Base-by-base conservation (phyloP, 2,329 filamentous ascomycete genomes). In the Aspergillus arachidicola region DNA sequence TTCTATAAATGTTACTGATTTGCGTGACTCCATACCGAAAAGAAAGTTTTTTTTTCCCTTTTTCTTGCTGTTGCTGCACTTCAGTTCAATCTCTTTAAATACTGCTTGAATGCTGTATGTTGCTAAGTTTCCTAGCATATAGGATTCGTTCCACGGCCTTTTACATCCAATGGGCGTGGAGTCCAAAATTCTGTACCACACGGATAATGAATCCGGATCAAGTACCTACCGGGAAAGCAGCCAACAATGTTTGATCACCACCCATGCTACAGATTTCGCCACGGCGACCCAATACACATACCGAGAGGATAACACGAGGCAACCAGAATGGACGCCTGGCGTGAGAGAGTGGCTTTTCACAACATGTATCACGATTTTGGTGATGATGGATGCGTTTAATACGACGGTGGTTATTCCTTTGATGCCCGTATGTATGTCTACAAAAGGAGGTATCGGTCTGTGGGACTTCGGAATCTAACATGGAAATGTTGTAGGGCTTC, bases 321-420 rank as follows among this genome's bases (percentile, higher is more conserved):
- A 63, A n/a, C 58, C 63, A 30, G 58, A 66, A 61, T 82, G 81
- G 79, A 77, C 70, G 46, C 76, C 80, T 1, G 73, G 74, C 10
- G 73, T 74, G 53, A 73, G 75, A 60, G 78, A 83, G 65, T 80
- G 74, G 71, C 69, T 80, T 21, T 73, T 82, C 30, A 75, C 83
- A 65, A 67, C 75, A 30, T 79, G 77, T 12, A 72, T 84, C 32
- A 75, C 78, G 28, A 65, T 83, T 34, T 71, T 83, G 46, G 80
- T 81, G 6, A 77, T 84, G 68, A 81, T 84, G 75, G 83, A 84
- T 46, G 78, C 80, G 4, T 78, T 85, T 45, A 81, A 85, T 67
- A 78, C 80, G 12, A 83, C 82, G 0, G 79, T 84, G 36, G 70
- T 84, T 48, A 81, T 82, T 7, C 75, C 82, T 9, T 74, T 80